These are phyloP conservation scores for Ajuga chamaepitys DNA, from an alignment of 257 asterid species.

Conservation along the genomic window DNA sequence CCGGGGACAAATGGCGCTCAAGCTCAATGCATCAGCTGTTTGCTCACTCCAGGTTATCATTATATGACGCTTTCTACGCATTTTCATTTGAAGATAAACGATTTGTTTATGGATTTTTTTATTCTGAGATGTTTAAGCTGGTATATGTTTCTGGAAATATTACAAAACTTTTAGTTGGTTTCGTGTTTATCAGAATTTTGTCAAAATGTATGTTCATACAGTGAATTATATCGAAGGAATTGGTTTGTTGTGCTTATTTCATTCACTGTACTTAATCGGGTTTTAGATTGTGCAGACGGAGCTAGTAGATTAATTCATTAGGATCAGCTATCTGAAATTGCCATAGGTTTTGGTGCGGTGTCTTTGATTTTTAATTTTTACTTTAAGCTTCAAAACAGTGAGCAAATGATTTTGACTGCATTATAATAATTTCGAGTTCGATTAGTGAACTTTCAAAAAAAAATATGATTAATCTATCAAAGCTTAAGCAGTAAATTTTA, in stretches of 20 bases:
- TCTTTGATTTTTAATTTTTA: not conserved
- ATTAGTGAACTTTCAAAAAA: not conserved
- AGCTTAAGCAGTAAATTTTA: not conserved
- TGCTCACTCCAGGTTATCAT: slow-evolving; percentile 33
- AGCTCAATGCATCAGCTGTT: slow-evolving; percentile 40
- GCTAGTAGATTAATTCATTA: not conserved
- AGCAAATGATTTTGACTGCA: not conserved
- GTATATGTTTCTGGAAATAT: not conserved
- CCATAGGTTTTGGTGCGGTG: not conserved
- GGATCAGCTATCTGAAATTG: not conserved
- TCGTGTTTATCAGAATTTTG: not conserved
- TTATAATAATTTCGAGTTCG: not conserved
- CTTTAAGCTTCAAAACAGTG: not conserved
- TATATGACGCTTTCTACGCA: not conserved
- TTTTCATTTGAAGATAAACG: not conserved
- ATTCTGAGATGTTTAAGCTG: not conserved
- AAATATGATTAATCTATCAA: too few relatives aligned
- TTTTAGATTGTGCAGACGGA: not conserved
- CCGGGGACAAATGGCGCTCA: slow-evolving; percentile 41
- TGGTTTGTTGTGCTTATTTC: not conserved
- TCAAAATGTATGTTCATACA: not conserved
- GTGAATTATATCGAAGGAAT: not conserved
- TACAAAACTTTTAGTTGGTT: not conserved
- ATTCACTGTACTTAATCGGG: not conserved
- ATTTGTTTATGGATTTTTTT: not conserved